Percentiles rank a stretch among this genome's conserved stretches.
Evolutionary conservation across 208 protist species (phyloP).

Genomic region (Acanthamoeba castellanii): DNA sequence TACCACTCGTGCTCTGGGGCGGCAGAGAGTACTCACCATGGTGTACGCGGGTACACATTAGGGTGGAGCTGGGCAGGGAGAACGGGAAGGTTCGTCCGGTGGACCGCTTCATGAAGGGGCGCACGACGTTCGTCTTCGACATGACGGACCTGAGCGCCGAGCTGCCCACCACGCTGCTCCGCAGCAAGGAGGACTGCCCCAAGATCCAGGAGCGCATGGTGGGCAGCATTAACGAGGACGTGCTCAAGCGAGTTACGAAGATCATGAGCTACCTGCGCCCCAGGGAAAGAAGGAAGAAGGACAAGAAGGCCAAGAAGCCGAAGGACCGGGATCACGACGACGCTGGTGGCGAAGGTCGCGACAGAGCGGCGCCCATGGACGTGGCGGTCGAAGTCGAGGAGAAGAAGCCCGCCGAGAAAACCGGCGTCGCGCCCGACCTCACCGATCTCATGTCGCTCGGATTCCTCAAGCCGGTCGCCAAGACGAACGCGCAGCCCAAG

Average conservation of each 20-base stretch:
- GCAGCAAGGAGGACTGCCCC: conserved; percentile 64
- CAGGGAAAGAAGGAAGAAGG: conserved; percentile 1
- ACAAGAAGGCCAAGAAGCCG: conserved; percentile 33
- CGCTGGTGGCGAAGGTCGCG: background rate
- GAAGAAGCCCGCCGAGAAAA: background rate
- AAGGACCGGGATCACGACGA: background rate
- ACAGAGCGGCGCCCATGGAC: background rate
- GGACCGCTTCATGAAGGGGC: conserved; percentile 25
- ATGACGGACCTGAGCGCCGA: conserved; percentile 9
- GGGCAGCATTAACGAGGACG: conserved; percentile 15
- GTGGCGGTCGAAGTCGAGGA: background rate
- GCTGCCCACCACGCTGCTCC: conserved; percentile 30
- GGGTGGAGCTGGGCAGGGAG: conserved; percentile 8
- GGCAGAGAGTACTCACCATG: background rate
- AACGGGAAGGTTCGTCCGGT: background rate
- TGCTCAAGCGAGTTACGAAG: conserved; percentile 1
- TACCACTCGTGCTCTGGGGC: no score
- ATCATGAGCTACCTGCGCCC: conserved; percentile 26
- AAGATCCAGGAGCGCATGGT: conserved; percentile 12
- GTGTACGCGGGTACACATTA: background rate
- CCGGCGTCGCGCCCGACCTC: background rate
- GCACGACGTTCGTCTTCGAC: conserved; percentile 34
- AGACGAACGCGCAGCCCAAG: background rate
- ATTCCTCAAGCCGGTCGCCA: conserved; percentile 1
- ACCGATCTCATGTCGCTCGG: conserved; percentile 32